phyloP scores from a whole-genome alignment of 2,329 filamentous ascomycete genomes.

The Venturiaceae sp. region DNA sequence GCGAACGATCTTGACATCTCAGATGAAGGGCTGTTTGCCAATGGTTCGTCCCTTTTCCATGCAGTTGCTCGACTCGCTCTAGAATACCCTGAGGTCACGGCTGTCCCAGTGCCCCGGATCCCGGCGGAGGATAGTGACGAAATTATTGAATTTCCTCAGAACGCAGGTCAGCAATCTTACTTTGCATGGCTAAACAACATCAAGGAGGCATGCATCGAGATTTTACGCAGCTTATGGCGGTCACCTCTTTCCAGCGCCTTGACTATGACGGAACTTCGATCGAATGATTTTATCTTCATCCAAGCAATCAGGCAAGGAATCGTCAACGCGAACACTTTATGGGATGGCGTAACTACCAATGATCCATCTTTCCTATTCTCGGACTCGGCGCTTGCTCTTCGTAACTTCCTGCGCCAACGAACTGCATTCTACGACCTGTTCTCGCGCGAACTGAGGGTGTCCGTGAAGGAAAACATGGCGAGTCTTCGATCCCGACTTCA shows the following conservation, averaged over 20 bases:
- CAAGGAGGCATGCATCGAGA: slow-evolving; percentile 37
- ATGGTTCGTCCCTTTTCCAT: slow-evolving; percentile 72
- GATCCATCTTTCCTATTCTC: slow-evolving; percentile 59
- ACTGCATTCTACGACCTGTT: slow-evolving; percentile 77
- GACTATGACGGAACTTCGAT: slow-evolving; percentile 69
- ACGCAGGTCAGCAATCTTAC: slow-evolving; percentile 15
- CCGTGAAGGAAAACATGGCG: slow-evolving; percentile 60
- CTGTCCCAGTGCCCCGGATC: background rate
- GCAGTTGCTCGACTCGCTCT: slow-evolving; percentile 63
- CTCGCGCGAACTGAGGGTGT: slow-evolving; percentile 71
- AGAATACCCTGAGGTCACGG: slow-evolving; percentile 55
- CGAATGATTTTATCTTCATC: slow-evolving; percentile 69
- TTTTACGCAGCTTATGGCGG: slow-evolving; percentile 74
- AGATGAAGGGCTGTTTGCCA: slow-evolving; percentile 59
- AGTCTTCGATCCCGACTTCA: slow-evolving; percentile 35
- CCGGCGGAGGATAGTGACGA: background rate
- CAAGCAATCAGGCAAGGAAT: slow-evolving; percentile 62
- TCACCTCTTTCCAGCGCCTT: slow-evolving; percentile 68
- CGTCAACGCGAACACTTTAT: slow-evolving; percentile 59
- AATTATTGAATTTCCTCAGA: background rate
- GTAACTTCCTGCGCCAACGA: slow-evolving; percentile 69
- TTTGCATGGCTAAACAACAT: slow-evolving; percentile 31
- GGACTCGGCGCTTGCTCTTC: slow-evolving; percentile 57
- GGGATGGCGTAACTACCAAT: slow-evolving; percentile 58
- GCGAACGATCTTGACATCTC: slow-evolving; percentile 60